Evolutionary conservation across 176 grass and related monocot species (phyloP).

Genomic region (Oropetium thomaeum): DNA sequence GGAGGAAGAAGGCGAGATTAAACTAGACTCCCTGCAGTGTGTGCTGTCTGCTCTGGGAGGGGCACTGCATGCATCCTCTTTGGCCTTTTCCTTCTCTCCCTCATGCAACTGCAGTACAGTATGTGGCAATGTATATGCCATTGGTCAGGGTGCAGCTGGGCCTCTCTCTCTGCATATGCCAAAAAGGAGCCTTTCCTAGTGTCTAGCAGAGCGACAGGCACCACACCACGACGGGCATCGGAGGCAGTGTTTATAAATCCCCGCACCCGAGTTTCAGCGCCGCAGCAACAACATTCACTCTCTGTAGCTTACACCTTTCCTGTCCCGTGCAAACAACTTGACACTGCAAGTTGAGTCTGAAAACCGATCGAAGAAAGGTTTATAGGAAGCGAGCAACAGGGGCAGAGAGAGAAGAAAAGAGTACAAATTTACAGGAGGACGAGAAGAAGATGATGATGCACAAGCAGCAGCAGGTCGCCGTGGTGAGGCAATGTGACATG

Average conservation of each 20-base stretch:
- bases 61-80: constrained; percentile 40
- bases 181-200: constrained; percentile 44
- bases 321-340: not conserved
- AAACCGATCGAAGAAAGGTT: not conserved
- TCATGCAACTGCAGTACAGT: constrained; percentile 25
- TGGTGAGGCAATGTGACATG: constrained; percentile 66
- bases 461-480: constrained; percentile 50
- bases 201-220: constrained; percentile 37
- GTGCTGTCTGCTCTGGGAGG: constrained; percentile 63
- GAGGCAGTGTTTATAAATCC: constrained; percentile 44
- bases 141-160: constrained; percentile 41
- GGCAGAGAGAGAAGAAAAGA: not conserved
- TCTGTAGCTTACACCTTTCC: not conserved
- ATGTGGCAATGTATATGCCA: constrained; percentile 1
- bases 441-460: constrained; percentile 42
- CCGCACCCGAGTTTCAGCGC: constrained; percentile 24
- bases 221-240: not conserved
- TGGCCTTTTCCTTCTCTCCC: not conserved
- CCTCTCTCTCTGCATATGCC: constrained; percentile 51
- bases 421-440: not conserved
- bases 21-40: constrained; percentile 33
- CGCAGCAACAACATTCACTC: not conserved
- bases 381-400: not conserved
- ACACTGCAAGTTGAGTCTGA: not conserved
- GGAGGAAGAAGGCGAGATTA: constrained; percentile 26